phyloP scores from a whole-genome alignment of 176 grass and related monocot species.

The Stipa capillata region DNA sequence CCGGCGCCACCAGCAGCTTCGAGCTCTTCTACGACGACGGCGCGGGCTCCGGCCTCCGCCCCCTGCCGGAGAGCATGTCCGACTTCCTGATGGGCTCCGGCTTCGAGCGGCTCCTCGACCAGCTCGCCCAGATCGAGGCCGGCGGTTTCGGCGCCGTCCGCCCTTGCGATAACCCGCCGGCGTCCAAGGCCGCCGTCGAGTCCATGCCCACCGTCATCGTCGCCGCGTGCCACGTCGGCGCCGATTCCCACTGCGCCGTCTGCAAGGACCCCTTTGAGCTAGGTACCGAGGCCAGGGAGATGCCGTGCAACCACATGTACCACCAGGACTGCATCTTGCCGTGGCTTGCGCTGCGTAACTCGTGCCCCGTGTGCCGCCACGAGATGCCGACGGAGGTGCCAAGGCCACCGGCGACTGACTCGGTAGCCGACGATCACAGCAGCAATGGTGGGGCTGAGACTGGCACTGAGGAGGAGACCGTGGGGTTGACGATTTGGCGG shows the following conservation, averaged over 20 bases:
- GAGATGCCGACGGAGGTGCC: constrained; percentile 39
- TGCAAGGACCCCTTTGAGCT: constrained; percentile 51
- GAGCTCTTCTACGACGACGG: no score
- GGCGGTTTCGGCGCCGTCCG: constrained; percentile 17
- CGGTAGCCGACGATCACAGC: background rate
- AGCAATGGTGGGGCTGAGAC: background rate
- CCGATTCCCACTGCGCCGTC: constrained; percentile 47
- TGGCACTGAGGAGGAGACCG: constrained; percentile 29
- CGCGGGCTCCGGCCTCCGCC: no score
- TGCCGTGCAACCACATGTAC: constrained; percentile 57
- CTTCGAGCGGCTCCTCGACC: constrained; percentile 48
- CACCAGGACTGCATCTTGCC: constrained; percentile 63
- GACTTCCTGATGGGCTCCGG: constrained; percentile 53
- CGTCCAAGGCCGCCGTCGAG: no score
- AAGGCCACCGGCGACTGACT: background rate
- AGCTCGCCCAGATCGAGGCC: constrained; percentile 43
- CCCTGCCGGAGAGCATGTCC: no score
- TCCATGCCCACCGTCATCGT: constrained; percentile 47
- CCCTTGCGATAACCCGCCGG: constrained; percentile 29
- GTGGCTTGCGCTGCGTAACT: constrained; percentile 51
- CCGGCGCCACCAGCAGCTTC: background rate
- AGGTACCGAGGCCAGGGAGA: constrained; percentile 38
- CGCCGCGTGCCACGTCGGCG: constrained; percentile 8
- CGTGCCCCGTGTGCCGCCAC: constrained; percentile 53
- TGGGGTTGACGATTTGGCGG: constrained; percentile 63